Base-by-base conservation (phyloP, 2,329 filamentous ascomycete species). In the Colletotrichum australisinense region DNA sequence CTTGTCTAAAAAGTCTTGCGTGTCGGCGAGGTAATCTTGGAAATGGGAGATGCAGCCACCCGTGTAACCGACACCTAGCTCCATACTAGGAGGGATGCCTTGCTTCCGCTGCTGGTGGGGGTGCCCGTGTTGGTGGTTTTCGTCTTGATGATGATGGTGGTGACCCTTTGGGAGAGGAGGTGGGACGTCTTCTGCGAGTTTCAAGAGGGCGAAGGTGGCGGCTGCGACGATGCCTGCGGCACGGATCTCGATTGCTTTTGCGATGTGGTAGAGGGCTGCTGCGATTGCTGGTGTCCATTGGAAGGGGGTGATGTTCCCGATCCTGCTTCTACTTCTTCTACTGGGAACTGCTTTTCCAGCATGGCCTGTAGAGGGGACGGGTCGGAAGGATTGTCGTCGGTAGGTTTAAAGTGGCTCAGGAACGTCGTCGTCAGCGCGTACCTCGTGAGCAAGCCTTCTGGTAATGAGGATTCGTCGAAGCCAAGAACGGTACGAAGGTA, bases 1-100 rank as follows among this genome's bases (percentile, higher is more conserved):
- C 26, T 82, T 79, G 77, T 94, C 91, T 63, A 95, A 86, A 78
- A 93, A 93, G 16, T 83, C 78, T 80, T 95, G 93, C 75, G 92
- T 94, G 77, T 93, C 92, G 57, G 85, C 83, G 55, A 94, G 85
- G 81, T 94, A 95, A 76, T 93, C 88, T 60, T 94, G 93, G 78
- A 95, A 95, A 78, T 94, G 91, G n/a, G 91, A 89, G 72, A 95
- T 95, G 78, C 93, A 95, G 7, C 93, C 93, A 38, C 94, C 94
- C 0, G 94, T 95, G 79, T 94, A 95, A 1, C 93, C 94, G 26
- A 95, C 92, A 1, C 94, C 91, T 35, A 96, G 81, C 76, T 94
- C 92, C 74, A 84, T 60, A 24, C 22, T 14, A 19, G 63, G 52
- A 26, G 38, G 38, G 38, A 77, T 72, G 80, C 75, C 52, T 69